Base-by-base conservation (phyloP, 2,329 filamentous ascomycete species). In the Aureobasidium sp. region DNA sequence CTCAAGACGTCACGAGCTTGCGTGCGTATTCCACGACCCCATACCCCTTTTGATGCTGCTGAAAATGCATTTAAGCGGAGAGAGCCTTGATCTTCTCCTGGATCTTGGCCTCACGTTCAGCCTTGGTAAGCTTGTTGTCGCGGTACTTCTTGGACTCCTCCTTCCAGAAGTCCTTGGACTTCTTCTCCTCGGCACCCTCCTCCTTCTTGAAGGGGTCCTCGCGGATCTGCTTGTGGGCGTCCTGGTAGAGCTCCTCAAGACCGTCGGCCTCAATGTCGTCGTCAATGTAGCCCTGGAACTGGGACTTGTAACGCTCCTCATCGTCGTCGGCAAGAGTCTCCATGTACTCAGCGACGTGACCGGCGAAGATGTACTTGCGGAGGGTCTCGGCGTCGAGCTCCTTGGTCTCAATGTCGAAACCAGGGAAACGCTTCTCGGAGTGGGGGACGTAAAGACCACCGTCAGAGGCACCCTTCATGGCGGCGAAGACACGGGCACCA, bases 331-430 rank as follows among this genome's bases (percentile, higher is more conserved):
- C 94, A 68, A 99, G 90, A 64, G 89, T 94, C 88, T 99, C 94
- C 94, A 99, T 99, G 88, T 99, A 99, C 87, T 99, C 94, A 71
- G 93, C 92, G 68, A 99, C 90, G 86, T 99, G 94, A 66, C 94
- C 93, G 76, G 85, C 94, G 80, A 90, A 93, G 85, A 99, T 99
- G 89, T 99, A 99, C 85, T 92, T 96, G 86, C 93, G 91, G 77
- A 99, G 90, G 70, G 86, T 89, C 79, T 99, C 94, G 74, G 91
- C 86, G 73, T 99, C 94, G 74, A 99, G 90, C 86, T 97, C 93
- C 89, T 99, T 92, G 79, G 82, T 81, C 84, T 99, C 94, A 36
- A 96, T 90, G 78, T 99, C 94, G 87, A 83, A 99, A 74, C 94
- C 94, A 73, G 94, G 94, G 91, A 99, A 99, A 74, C 94, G 93